Conservation (phyloP, 2,329 filamentous ascomycete genomes). For the Trichoderma lentiforme region DNA sequence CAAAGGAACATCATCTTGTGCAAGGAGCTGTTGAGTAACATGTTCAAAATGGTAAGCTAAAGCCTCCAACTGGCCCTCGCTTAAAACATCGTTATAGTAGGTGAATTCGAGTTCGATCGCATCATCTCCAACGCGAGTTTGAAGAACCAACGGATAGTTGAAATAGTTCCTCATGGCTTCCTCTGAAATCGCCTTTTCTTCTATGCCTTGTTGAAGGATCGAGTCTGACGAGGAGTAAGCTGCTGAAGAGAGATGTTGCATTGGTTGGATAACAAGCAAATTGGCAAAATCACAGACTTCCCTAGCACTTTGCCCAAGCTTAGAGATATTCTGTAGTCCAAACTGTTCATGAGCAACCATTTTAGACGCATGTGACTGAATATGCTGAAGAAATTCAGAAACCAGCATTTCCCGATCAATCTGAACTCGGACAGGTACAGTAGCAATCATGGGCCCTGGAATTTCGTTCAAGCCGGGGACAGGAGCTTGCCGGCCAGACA, state of each 20-base stretch:
- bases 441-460: slow-evolving; percentile 10
- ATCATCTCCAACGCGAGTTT: slow-evolving; percentile 7
- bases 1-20: not conserved
- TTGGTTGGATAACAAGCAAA: slow-evolving; percentile 19
- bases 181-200: slow-evolving; percentile 3
- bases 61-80: slow-evolving; percentile 4
- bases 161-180: slow-evolving; percentile 20
- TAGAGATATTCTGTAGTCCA: slow-evolving; percentile 30
- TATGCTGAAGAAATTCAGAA: slow-evolving; percentile 13
- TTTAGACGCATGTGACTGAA: slow-evolving; percentile 26
- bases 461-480: not conserved
- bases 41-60: slow-evolving; percentile 19
- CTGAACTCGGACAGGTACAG: slow-evolving; percentile 10
- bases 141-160: slow-evolving; percentile 21
- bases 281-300: slow-evolving; percentile 17
- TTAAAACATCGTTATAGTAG: slow-evolving; percentile 12
- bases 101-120: slow-evolving; percentile 12
- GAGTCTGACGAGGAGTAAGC: not conserved
- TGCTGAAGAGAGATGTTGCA: slow-evolving; percentile 1
- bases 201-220: slow-evolving; percentile 2
- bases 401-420: not conserved
- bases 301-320: slow-evolving; percentile 17
- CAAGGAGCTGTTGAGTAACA: slow-evolving; percentile 18
- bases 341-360: slow-evolving; percentile 27
- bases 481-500: slow-evolving; percentile 15